Conservation (phyloP, 495 filamentous ascomycete species). For the Chaetomium cochliodes region DNA sequence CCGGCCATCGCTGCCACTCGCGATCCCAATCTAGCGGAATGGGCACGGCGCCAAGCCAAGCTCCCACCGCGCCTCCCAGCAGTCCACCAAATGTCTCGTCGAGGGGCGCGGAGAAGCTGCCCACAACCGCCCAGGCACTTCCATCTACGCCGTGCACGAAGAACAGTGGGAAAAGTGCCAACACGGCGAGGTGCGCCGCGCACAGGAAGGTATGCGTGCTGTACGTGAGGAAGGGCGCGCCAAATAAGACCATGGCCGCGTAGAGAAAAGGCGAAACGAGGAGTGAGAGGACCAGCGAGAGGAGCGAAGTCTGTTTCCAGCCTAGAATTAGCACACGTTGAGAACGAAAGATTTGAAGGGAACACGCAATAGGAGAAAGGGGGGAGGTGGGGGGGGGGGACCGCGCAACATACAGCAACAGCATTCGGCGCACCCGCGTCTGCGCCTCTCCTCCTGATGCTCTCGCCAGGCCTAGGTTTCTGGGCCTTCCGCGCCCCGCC, state of each 20-base stretch:
- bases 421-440: conserved; percentile 31
- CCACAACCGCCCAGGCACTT: conserved; percentile 69
- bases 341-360: conserved; percentile 7
- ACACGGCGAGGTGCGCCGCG: conserved; percentile 75
- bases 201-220: conserved; percentile 71
- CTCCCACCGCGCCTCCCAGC: conserved; percentile 61
- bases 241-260: conserved; percentile 75
- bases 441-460: conserved; percentile 42
- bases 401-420: conserved; percentile 36
- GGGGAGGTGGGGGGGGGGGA: too few species aligned
- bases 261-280: conserved; percentile 60
- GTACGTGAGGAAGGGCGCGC: conserved; percentile 85
- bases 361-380: neutral
- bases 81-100: conserved; percentile 70
- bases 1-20: conserved; percentile 97
- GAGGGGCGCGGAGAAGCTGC: conserved; percentile 53
- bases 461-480: conserved; percentile 42
- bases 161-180: conserved; percentile 71
- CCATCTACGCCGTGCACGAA: conserved; percentile 81
- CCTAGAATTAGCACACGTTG: conserved; percentile 2
- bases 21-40: conserved; percentile 95
- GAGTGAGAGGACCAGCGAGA: conserved; percentile 61
- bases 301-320: conserved; percentile 53
- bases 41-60: conserved; percentile 80
- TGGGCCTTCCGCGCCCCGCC: conserved; percentile 6